Base-by-base conservation (phyloP, 2,329 filamentous ascomycete species). In the Scedosporium boydii region DNA sequence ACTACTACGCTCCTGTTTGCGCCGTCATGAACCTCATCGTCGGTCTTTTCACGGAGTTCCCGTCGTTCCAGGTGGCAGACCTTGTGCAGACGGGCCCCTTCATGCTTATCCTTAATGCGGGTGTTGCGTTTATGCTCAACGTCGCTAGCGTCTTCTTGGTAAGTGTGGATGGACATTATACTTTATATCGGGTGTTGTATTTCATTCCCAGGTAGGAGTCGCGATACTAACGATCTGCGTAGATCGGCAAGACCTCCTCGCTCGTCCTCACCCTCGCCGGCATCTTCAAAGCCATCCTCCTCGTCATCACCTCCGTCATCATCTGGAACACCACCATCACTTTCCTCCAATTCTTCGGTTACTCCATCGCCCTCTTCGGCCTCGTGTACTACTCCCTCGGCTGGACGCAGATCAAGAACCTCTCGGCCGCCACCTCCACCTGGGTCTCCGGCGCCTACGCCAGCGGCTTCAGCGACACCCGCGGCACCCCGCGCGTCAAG, bases 161-260 rank as follows among this genome's bases (percentile, higher is more conserved):
- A 83, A 70, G 87, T 78, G 18, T 63, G 21, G 9, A n/a, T 4
- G 9, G 5, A 6, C 12, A n/a, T 4, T 48, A 48, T 48, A 48
- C 44, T 38, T 34, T 4, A n/a, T 27, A 3, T 5, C 51, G 34
- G 21, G 21, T 27, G 38, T 27, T 59, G 14, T 12, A 9, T 4
- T 48, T 16, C 26, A 23, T 23, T 23, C 23, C 23, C 23, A 23
- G 23, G 3, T 23, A 23, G 23, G 23, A 23, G 23, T 23, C 23
- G 3, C 23, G 7, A 55, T 14, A 42, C 64, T 70, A 65, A 68
- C 57, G 27, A 18, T 34, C n/a, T 42, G 10, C 21, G 60, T 69
- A 93, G 89, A 96, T 96, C 70, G 90, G 91, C 72, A 92, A 90
- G 77, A 96, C 91, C 6, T 96, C 91, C 1, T 89, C 89, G 63